phyloP scores from a whole-genome alignment of 2,329 filamentous ascomycete genomes.

The Colletotrichum sp. region DNA sequence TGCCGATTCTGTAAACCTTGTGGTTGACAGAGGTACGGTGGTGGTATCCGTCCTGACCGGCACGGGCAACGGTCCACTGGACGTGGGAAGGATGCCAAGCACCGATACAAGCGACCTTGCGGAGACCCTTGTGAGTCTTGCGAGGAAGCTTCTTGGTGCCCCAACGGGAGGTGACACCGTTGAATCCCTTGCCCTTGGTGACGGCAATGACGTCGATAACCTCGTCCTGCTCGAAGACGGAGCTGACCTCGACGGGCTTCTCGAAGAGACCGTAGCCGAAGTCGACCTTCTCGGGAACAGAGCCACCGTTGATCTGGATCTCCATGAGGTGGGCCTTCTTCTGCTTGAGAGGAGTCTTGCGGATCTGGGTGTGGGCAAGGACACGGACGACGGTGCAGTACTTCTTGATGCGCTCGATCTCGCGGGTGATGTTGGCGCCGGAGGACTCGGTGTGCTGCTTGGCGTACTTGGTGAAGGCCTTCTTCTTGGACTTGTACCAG shows the following conservation, averaged over 20 bases:
- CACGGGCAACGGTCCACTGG: conserved; percentile 99
- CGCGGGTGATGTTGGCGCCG: conserved; percentile 89
- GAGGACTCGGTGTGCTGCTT: conserved; percentile 98
- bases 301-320: conserved; percentile 99
- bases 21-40: conserved; percentile 99
- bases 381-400: conserved; percentile 99
- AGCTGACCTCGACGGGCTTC: conserved; percentile 94
- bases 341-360: conserved; percentile 99
- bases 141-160: conserved; percentile 99
- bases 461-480: conserved; percentile 99
- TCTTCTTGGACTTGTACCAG: conserved; percentile 99
- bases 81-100: conserved; percentile 99
- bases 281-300: conserved; percentile 93
- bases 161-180: conserved; percentile 97
- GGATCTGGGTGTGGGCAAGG: conserved; percentile 99
- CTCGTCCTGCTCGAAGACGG: conserved; percentile 99
- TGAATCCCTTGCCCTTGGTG: conserved; percentile 99
- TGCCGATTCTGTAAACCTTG: conserved; percentile 99
- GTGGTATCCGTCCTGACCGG: conserved; percentile 99
- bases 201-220: conserved; percentile 99
- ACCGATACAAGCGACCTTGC: conserved; percentile 99
- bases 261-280: conserved; percentile 97
- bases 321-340: conserved; percentile 99
- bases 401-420: conserved; percentile 99
- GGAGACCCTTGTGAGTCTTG: conserved; percentile 99